Conservation (phyloP, 495 filamentous ascomycete genomes). For the Tuber indicum region DNA sequence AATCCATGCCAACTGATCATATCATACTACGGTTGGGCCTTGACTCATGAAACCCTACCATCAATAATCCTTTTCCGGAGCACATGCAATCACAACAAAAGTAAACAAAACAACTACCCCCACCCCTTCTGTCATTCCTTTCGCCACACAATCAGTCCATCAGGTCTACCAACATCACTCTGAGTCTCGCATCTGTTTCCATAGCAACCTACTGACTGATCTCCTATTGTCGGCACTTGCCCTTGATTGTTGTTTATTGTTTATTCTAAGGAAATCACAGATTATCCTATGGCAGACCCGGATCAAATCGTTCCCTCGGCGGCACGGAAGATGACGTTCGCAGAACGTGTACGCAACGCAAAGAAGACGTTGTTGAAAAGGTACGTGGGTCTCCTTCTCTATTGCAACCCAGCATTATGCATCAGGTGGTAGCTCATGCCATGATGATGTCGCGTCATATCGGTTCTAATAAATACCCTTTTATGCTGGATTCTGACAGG, state of each 20-base stretch:
- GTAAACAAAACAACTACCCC: too few relatives aligned
- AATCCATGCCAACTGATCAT: too few relatives aligned
- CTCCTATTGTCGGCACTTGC: not conserved
- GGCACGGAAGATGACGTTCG: slow-evolving; percentile 44
- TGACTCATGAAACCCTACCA: too few relatives aligned
- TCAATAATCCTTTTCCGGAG: too few relatives aligned
- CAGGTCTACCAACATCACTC: too few relatives aligned
- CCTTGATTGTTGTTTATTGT: not conserved
- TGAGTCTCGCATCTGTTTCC: not conserved
- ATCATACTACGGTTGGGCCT: too few relatives aligned
- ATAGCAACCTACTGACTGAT: not conserved
- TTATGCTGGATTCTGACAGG: slow-evolving; percentile 6
- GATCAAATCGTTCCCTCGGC: slow-evolving; percentile 51
- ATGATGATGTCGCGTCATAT: not conserved
- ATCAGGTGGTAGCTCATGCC: not conserved
- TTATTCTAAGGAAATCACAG: not conserved
- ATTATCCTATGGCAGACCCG: slow-evolving; percentile 34
- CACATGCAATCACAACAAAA: too few relatives aligned
- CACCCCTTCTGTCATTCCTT: too few relatives aligned
- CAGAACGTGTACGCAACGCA: slow-evolving; percentile 43
- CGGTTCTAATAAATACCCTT: slow-evolving; percentile 8
- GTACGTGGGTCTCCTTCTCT: slow-evolving; percentile 41
- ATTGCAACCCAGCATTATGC: not conserved
- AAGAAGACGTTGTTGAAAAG: slow-evolving; percentile 49
- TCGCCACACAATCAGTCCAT: too few relatives aligned